Percentiles rank a stretch among this genome's conserved stretches.
phyloP scores from a whole-genome alignment of 2,329 filamentous ascomycete genomes.

The Elsinoe fawcettii region DNA sequence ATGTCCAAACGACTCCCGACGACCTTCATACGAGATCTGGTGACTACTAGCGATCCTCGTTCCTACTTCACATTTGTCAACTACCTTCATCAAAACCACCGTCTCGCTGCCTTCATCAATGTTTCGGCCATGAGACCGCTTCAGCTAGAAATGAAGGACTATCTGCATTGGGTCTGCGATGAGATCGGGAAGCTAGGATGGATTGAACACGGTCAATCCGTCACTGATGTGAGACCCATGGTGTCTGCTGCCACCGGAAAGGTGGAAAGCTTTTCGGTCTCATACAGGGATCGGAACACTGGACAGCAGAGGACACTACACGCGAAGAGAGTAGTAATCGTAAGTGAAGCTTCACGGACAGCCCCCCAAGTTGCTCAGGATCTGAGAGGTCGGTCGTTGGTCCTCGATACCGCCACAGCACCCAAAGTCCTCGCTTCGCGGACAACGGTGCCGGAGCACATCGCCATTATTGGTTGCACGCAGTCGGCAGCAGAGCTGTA shows the following conservation, averaged over 20 bases:
- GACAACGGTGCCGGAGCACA: conserved; percentile 18
- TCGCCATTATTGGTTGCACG: conserved; percentile 23
- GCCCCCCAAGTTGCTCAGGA: no score
- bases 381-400: no score
- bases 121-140: conserved; percentile 23
- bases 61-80: conserved; percentile 27
- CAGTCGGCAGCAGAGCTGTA: conserved; percentile 24
- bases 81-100: conserved; percentile 24
- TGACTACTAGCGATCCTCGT: conserved; percentile 25
- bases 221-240: conserved; percentile 19
- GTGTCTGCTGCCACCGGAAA: conserved; percentile 19
- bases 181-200: conserved; percentile 22
- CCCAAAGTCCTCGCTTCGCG: background rate
- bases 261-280: background rate
- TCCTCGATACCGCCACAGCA: background rate
- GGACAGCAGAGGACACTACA: no score
- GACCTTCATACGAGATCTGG: conserved; percentile 24
- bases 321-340: no score
- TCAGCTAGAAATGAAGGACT: conserved; percentile 22
- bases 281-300: background rate
- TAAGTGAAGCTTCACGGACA: no score
- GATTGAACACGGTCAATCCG: conserved; percentile 23
- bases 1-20: conserved; percentile 20
- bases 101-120: conserved; percentile 25
- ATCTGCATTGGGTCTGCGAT: conserved; percentile 24